phyloP scores from a whole-genome alignment of 805 yeast genomes.

The Kluyveromyces siamensis region DNA sequence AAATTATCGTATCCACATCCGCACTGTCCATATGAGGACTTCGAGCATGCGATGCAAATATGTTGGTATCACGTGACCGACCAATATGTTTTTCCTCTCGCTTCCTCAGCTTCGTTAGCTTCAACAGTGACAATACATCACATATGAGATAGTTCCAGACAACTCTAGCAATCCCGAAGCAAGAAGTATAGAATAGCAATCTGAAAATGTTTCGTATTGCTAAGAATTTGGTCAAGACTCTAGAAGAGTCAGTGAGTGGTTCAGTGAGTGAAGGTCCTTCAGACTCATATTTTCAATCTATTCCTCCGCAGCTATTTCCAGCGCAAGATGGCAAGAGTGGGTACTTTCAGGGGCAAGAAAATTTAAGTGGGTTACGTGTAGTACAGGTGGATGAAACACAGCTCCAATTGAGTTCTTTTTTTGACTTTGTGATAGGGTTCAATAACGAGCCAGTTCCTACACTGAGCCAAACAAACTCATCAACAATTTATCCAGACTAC shows the following conservation, averaged over 20 bases:
- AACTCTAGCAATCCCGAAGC: too few species aligned
- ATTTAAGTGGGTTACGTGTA: conserved; percentile 48
- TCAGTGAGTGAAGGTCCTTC: conserved; percentile 23
- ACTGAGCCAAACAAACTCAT: conserved; percentile 25
- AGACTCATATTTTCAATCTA: conserved; percentile 30
- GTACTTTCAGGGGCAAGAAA: conserved; percentile 20
- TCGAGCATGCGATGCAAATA: too few species aligned
- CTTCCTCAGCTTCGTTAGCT: too few species aligned
- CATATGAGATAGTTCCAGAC: too few species aligned
- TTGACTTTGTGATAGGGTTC: conserved; percentile 76
- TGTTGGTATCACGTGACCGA: too few species aligned
- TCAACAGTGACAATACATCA: too few species aligned
- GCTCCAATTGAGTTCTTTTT: conserved; percentile 69
- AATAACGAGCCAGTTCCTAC: conserved; percentile 57
- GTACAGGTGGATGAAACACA: conserved; percentile 40
- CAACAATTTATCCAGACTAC: conserved; percentile 34
- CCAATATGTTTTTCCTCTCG: too few species aligned
- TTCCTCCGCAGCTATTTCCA: conserved; percentile 27
- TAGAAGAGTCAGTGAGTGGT: conserved; percentile 37
- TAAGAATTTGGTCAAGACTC: conserved; percentile 46
- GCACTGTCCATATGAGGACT: too few species aligned
- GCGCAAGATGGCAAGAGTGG: conserved; percentile 16
- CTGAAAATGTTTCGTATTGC: conserved; percentile 51
- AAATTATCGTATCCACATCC: too few species aligned
- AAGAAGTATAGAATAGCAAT: neutral